Conservation (phyloP, 2,329 filamentous ascomycete genomes). For the Fusarium torulosum region DNA sequence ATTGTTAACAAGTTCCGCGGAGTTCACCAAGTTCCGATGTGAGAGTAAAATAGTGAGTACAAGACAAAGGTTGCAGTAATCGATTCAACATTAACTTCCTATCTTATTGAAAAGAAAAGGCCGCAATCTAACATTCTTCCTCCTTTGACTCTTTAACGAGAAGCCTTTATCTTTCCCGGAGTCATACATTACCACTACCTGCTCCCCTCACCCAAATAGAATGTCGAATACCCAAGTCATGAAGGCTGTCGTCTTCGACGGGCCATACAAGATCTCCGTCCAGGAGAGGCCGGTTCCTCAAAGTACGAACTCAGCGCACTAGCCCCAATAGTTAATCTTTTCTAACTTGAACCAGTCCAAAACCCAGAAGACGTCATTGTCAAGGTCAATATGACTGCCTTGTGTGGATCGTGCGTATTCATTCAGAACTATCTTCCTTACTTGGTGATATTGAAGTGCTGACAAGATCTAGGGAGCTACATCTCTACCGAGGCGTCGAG, state of each 20-base stretch:
- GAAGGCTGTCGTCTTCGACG: constrained; percentile 92
- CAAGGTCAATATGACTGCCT: constrained; percentile 84
- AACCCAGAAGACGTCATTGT: constrained; percentile 81
- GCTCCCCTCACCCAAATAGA: accelerated
- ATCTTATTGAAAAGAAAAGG: too few relatives aligned
- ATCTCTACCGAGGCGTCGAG: constrained; percentile 86
- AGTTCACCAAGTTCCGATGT: not conserved
- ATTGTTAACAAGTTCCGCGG: not conserved
- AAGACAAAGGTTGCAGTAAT: too few relatives aligned
- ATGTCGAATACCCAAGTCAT: constrained; percentile 67
- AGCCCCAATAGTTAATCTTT: not conserved
- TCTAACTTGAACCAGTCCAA: constrained; percentile 61
- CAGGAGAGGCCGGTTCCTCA: constrained; percentile 84
- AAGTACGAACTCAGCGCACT: constrained; percentile 48
- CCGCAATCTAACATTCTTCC: too few relatives aligned
- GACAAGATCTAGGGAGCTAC: constrained; percentile 75
- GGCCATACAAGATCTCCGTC: constrained; percentile 77
- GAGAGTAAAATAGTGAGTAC: too few relatives aligned
- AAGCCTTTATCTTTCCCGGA: too few relatives aligned
- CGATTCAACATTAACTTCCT: too few relatives aligned
- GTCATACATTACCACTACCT: not conserved
- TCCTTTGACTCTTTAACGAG: too few relatives aligned
- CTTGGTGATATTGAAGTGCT: not conserved
- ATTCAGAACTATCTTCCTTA: too few relatives aligned
- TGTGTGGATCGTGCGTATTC: constrained; percentile 80